Base-by-base conservation (phyloP, 257 asterid genomes). In the Thymus quinquecostatus region DNA sequence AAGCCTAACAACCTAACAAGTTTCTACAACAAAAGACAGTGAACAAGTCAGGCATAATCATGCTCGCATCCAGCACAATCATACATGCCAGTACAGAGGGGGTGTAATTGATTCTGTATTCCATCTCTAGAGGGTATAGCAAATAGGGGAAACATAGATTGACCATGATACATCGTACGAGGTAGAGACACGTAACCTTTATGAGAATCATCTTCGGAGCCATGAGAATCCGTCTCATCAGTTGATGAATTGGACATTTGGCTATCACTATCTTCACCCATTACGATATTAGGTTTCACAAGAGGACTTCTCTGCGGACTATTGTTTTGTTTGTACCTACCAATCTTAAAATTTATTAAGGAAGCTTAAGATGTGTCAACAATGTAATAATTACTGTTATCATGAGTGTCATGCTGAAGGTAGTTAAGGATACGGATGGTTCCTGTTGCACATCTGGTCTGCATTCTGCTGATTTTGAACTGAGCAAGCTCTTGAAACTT, bases 361-460 rank as follows among this genome's bases (percentile, higher is more conserved):
- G 81, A 80, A 78, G 70, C 81, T 62, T 58, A 84, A 66, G 69
- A 69, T 69, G 75, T 64, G 43, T 53, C 47, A 72, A 53, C 34
- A 73, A 60, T 38, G 62, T 56, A 64, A 66, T 41, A 55, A 47
- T 8, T 40, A 68, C 53, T 64, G 51, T 36, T 28, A 51, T 64
- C 40, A 72, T 41, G 33, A 54, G 21, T 50, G 69, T 13, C 56
- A 67, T 51, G 64, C 57, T 63, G 56, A 62, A 60, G 76, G 66
- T 55, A 64, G 6, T 71, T 33, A 77, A 87, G 92, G 98, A 88
- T 90, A 87, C 95, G 38, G 84, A 68, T 77, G 75, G 73, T 76
- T 83, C 79, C 59, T 41, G 69, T 62, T 70, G 84, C 61, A 71
- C 73, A 81, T 79, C 78, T 77, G 83, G 82, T 72, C 44, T 62